Base-by-base conservation (phyloP, 352 stramenopile species). In the Phytophthora meadii region DNA sequence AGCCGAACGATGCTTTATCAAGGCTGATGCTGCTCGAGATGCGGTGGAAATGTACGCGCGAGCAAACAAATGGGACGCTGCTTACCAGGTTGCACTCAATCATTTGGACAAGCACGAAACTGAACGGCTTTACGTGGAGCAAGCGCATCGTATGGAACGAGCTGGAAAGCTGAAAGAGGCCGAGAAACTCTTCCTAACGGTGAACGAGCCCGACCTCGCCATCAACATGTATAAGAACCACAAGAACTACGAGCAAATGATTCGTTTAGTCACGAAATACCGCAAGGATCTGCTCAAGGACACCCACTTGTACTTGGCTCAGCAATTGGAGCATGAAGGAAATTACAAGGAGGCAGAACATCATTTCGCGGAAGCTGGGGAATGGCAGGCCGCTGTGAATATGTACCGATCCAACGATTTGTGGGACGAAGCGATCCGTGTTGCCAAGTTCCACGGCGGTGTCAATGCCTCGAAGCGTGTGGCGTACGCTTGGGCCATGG, bases 221-320 rank as follows among this genome's bases (percentile, higher is more conserved):
- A 98, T 98, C 74, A 95, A 96, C 67, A 98, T 98, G 93, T 98
- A 98, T 88, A 98, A 98, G 78, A 97, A 97, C 74, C 86, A 97
- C 62, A 92, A 94, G 54, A 93, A 97, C 60, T 98, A 97, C 70
- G 94, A 98, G 68, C 89, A 97, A 67, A 98, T 98, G 94, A 94
- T 98, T 48, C 87, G 91, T 2, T 73, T 98, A 6, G 95, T 98
- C 40, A 89, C 84, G n/a, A 94, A 96, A 62, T 95, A 98, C 68
- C 89, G 90, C 61, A 94, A 95, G 65, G 90, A 98, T 63, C 68
- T 98, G 40, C 86, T 98, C 52, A 98, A 98, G 63, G 91, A 98
- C 51, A 98, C 91, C 10, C 92, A 98, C 54, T 57, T 97, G 67
- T 97, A 97, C 67, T 55, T 98, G 25, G 95, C 92, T 27, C 89